Evolutionary conservation across 179 eudicot genomes (phyloP), one percentile per base, ranked within the genome.

Genomic region (Spinacia oleracea): DNA sequence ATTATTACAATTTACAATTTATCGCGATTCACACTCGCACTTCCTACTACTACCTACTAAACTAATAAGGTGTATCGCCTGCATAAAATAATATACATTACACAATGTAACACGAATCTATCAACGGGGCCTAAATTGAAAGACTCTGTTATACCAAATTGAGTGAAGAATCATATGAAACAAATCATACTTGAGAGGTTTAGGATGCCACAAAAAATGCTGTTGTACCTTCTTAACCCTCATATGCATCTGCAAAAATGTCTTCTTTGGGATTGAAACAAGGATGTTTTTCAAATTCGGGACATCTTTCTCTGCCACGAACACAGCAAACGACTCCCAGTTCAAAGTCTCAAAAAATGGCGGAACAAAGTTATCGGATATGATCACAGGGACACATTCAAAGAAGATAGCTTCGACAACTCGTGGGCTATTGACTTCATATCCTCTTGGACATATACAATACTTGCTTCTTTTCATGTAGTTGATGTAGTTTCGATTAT

Each of bases 101-200:
- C n/a, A n/a, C n/a, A n/a, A n/a, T n/a, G 21, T 10, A 56, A 46
- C 45, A 60, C 9, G 12, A 53, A 60, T 5, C 0, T 14, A 34
- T 78, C 70, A 79, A 43, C 58, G 63, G 10, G 80, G 82, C 70
- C 72, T 84, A 23, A 78, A 83, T n/a, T 84, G 89, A 35, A 86
- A 86, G 20, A 89, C 86, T 72, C 92, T 78, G 25, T 86, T 89
- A 75, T 81, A 88, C 92, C 92, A 89, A 50, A 89, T 73, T n/a
- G 92, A 89, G 73, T 89, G 92, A 66, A 89, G 90, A 76, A 85
- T 80, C 92, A 86, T 89, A 82, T 89, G 90, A 80, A 89, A 89
- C 81, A 86, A 76, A 85, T 89, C 92, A 82, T 83, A 89, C 88
- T 88, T 89, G 1, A 83, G 82, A 70, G 92, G 90, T 48, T 83